A percentile compares a stretch with the other conserved stretches of the same genome.
Evolutionary conservation across 768 basidiomycete genomes (phyloP).

Genomic region (Auriculariales sp.): DNA sequence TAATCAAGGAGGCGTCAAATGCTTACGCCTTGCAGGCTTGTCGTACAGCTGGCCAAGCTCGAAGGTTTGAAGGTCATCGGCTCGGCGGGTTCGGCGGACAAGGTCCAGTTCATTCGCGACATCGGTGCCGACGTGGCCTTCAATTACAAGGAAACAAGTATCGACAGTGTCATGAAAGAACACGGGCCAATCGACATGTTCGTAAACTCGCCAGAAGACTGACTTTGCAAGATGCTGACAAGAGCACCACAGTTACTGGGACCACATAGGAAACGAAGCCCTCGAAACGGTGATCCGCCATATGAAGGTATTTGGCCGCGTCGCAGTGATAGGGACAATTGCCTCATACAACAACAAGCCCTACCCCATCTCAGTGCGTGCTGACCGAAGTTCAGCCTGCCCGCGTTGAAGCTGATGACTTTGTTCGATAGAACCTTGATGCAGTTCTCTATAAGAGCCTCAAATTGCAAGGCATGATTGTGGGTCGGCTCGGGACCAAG

Average conservation of each 20-base stretch:
- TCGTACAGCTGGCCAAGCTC: constrained; percentile 25
- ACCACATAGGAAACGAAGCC: constrained; percentile 45
- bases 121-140: constrained; percentile 24
- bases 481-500: constrained; percentile 20
- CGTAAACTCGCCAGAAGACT: not conserved
- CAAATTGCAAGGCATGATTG: constrained; percentile 31
- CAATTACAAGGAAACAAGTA: constrained; percentile 18
- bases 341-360: constrained; percentile 15
- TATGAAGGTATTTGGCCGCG: constrained; percentile 29
- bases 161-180: constrained; percentile 17
- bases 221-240: not conserved
- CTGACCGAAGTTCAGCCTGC: constrained; percentile 15
- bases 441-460: constrained; percentile 27
- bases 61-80: constrained; percentile 28
- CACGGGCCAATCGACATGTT: constrained; percentile 23
- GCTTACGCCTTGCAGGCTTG: not conserved
- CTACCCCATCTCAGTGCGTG: constrained; percentile 10
- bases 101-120: constrained; percentile 21
- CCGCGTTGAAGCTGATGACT: constrained; percentile 9
- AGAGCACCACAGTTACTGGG: constrained; percentile 27
- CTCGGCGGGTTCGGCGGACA: constrained; percentile 25
- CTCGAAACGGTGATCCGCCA: constrained; percentile 40
- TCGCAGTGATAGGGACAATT: constrained; percentile 20
- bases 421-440: constrained; percentile 21
- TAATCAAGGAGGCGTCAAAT: not conserved